phyloP scores from a whole-genome alignment of 1,284 basidiomycete species.

The Coniferiporia weirii region DNA sequence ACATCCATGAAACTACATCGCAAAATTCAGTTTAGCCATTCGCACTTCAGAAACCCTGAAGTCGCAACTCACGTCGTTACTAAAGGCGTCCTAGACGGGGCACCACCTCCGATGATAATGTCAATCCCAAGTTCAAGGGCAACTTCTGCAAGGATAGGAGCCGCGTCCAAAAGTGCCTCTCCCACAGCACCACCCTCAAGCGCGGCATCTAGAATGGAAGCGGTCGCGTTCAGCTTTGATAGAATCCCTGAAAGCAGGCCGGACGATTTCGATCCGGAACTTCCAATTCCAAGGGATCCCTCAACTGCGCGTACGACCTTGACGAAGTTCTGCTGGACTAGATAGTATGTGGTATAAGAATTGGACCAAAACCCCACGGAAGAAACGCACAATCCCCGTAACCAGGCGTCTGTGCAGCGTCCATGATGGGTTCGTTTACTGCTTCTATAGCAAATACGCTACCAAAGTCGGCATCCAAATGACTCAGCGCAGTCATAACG shows the following conservation, averaged over 20 bases:
- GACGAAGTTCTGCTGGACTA: conserved; percentile 71
- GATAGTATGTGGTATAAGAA: background rate
- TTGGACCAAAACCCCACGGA: background rate
- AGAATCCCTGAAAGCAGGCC: conserved; percentile 16
- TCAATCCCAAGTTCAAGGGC: conserved; percentile 31
- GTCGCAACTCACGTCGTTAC: conserved; percentile 41
- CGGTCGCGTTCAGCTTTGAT: conserved; percentile 16
- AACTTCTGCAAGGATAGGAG: conserved; percentile 46
- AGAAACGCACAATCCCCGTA: conserved; percentile 55
- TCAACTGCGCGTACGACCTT: conserved; percentile 61
- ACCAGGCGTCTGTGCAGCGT: conserved; percentile 57
- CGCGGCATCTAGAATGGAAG: conserved; percentile 1
- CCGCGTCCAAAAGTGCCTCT: conserved; percentile 40
- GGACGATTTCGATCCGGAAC: background rate
- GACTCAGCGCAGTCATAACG: conserved; percentile 67
- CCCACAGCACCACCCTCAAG: conserved; percentile 37
- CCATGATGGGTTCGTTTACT: conserved; percentile 70
- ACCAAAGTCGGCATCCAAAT: conserved; percentile 60
- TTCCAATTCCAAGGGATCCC: conserved; percentile 48
- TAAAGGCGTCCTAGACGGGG: conserved; percentile 31
- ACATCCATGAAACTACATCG: conserved; percentile 66
- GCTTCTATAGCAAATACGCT: conserved; percentile 70
- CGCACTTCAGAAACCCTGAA: background rate
- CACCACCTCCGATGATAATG: conserved; percentile 26
- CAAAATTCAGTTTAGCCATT: background rate